Evolutionary conservation across 768 basidiomycete species (phyloP).

Genomic region (Amanita exitialis): DNA sequence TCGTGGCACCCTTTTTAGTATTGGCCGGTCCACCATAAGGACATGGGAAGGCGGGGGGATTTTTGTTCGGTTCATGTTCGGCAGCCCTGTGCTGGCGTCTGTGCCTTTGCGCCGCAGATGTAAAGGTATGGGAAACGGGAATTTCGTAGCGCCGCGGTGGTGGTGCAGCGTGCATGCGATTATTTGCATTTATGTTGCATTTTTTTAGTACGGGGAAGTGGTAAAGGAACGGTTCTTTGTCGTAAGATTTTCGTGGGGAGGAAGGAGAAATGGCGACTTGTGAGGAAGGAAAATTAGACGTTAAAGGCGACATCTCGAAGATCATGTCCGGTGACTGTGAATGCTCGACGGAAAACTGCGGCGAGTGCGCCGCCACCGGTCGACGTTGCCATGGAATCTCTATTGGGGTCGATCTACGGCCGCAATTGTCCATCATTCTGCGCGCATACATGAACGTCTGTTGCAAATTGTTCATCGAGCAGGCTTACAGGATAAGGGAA

Average conservation of each 20-base stretch:
- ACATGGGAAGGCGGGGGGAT: constrained; percentile 8
- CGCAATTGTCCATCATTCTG: constrained; percentile 10
- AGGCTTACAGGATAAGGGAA: constrained; percentile 2
- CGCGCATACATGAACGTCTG: constrained; percentile 7
- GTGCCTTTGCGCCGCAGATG: constrained; percentile 2
- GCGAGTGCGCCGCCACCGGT: constrained; percentile 16
- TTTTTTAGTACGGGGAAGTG: constrained; percentile 21
- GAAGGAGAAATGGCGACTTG: constrained; percentile 13
- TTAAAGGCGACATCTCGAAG: constrained; percentile 43
- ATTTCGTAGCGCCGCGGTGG: constrained; percentile 6
- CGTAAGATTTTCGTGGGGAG: constrained; percentile 11
- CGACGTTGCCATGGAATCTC: constrained; percentile 30
- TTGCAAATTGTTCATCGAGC: neutral
- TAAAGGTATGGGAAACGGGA: constrained; percentile 8
- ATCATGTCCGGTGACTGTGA: constrained; percentile 35
- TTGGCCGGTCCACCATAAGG: neutral
- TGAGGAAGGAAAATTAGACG: constrained; percentile 17
- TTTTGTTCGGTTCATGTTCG: constrained; percentile 17
- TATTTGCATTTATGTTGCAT: neutral
- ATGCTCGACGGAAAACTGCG: constrained; percentile 20
- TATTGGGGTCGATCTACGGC: constrained; percentile 29
- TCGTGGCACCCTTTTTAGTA: constrained; percentile 10
- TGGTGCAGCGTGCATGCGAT: neutral
- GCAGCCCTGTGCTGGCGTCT: constrained; percentile 8
- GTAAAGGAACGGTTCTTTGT: constrained; percentile 30